Evolutionary conservation across 129 eudicot species (phyloP), one percentile per base, ranked within the genome.

Genomic region (Ambrosia trifida): DNA sequence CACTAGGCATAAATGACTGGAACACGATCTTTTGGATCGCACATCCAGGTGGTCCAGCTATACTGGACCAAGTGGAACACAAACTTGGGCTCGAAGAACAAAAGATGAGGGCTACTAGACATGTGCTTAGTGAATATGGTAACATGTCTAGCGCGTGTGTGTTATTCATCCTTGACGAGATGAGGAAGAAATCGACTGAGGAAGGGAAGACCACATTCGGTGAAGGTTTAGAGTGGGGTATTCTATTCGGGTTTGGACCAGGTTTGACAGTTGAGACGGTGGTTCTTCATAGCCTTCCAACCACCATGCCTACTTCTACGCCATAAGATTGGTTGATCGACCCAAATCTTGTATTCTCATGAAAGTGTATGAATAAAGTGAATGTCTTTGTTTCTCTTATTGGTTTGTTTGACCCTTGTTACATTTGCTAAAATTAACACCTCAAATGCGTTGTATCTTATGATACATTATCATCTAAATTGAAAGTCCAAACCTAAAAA

Each of bases 181-280:
- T 72, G 76, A 72, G 76, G 43, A 58, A 43, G 68, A 72, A 58
- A 7, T 70, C 75, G 17, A 36, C 36, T 0, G 64, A 51, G 31
- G 68, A 72, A 24, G 76, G 76, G 28, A 20, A 19, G 66, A 13
- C 41, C 43, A 72, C 76, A 2, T 36, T 58, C 38, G 75, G 75
- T 17, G 75, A 70, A 70, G 75, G 75, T 38, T 56, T 70, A 32
- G 75, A 70, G 2, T 70, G 75, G 64, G 75, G 75, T 11, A 64
- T 70, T 8, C 36, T 70, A 11, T 70, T 70, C 4, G 75, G 76
- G 35, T 70, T 70, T 33, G 75, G 75, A 13, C 75, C 75, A 2
- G 75, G 75, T 19, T 4, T 70, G 3, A 72, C 76, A 43, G 67
- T 72, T 24, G 76, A 72, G 57, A 72, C 76, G 5, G 76, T 72